phyloP scores from a whole-genome alignment of 2,329 filamentous ascomycete species.

The Chaetothyriales sp. region DNA sequence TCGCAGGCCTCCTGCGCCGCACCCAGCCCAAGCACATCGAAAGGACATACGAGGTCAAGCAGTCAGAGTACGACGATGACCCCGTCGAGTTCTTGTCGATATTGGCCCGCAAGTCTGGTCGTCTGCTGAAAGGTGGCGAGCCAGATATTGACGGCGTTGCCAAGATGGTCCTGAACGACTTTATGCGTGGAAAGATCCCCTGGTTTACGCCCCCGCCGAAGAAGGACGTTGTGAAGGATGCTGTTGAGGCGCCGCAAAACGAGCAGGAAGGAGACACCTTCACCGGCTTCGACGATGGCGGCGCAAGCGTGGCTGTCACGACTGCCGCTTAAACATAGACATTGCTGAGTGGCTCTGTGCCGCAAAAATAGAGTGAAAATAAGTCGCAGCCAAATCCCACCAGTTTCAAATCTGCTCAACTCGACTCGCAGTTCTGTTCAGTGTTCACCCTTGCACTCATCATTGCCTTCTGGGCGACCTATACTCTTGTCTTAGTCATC shows the following conservation, averaged over 20 bases:
- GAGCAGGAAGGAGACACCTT: background rate
- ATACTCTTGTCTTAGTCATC: too few species aligned
- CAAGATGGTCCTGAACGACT: conserved; percentile 94
- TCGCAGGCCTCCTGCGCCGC: conserved; percentile 61
- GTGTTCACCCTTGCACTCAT: too few species aligned
- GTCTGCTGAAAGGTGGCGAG: conserved; percentile 81
- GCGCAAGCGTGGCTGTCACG: background rate
- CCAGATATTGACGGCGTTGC: conserved; percentile 88
- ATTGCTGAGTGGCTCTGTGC: too few species aligned
- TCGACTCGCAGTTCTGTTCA: too few species aligned
- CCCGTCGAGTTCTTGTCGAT: conserved; percentile 73
- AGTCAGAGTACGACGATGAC: conserved; percentile 46
- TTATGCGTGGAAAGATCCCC: conserved; percentile 83
- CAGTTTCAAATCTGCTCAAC: too few species aligned
- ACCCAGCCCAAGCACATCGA: conserved; percentile 82
- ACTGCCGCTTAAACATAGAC: background rate
- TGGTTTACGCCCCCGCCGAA: conserved; percentile 81
- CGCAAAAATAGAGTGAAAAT: too few species aligned
- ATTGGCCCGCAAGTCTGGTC: conserved; percentile 71
- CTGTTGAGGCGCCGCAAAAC: conserved; percentile 28
- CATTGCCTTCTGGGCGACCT: too few species aligned
- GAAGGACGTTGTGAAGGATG: conserved; percentile 10
- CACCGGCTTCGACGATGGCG: background rate
- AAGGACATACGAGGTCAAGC: conserved; percentile 73
- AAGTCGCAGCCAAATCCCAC: too few species aligned